Evolutionary conservation across 2,329 filamentous ascomycete species (phyloP).

Genomic region (Fusarium circinatum): DNA sequence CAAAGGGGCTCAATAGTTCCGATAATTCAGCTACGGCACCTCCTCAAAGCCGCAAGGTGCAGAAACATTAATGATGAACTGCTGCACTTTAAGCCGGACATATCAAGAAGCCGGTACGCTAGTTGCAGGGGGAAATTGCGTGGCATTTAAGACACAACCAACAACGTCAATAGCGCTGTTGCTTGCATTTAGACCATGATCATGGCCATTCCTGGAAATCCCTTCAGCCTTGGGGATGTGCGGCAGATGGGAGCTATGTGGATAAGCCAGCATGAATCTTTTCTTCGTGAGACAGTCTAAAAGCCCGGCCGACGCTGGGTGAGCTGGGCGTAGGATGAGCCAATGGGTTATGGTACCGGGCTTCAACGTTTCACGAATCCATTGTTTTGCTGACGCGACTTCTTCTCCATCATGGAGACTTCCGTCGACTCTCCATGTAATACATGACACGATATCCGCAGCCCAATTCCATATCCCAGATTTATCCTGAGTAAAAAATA

Average conservation of each 20-base stretch:
- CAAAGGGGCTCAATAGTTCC: slow-evolving; percentile 16
- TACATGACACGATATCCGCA: neutral
- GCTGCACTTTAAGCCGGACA: neutral
- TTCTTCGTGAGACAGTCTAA: neutral
- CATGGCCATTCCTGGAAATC: neutral
- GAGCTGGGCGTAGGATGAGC: slow-evolving; percentile 16
- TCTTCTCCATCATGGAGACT: neutral
- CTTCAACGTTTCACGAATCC: slow-evolving; percentile 31
- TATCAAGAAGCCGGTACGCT: slow-evolving; percentile 11
- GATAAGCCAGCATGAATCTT: neutral
- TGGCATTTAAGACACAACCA: slow-evolving; percentile 17
- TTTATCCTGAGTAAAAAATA: neutral
- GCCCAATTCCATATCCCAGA: neutral
- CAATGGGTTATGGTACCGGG: slow-evolving; percentile 14
- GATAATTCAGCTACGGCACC: slow-evolving; percentile 11
- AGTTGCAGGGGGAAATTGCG: slow-evolving; percentile 30
- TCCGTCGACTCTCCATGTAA: neutral
- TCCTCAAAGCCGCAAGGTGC: neutral
- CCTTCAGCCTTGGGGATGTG: slow-evolving; percentile 19
- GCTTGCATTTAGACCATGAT: neutral
- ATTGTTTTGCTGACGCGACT: slow-evolving; percentile 9
- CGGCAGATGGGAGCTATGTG: slow-evolving; percentile 8
- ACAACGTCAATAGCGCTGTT: slow-evolving; percentile 7
- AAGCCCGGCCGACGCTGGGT: slow-evolving; percentile 3
- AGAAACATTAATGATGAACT: neutral